These are phyloP conservation scores for Pseudogymnoascus sp. DNA, from an alignment of 2,329 filamentous ascomycete genomes.

Conservation along the genomic window DNA sequence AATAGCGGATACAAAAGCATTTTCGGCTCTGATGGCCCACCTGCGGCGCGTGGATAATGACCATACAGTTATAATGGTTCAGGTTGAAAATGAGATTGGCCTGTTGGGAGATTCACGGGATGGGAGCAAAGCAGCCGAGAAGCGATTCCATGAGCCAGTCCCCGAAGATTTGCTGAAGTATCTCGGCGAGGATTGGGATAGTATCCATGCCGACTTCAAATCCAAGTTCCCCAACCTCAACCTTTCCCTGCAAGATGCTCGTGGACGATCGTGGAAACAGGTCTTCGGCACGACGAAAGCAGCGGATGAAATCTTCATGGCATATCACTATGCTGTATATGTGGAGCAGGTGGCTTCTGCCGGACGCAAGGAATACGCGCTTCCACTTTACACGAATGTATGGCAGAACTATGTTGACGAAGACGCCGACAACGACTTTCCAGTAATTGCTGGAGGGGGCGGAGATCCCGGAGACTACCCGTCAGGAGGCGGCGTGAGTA, in stretches of 20 bases:
- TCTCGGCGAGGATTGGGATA: not conserved
- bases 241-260: not conserved
- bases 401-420: slow-evolving; percentile 35
- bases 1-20: slow-evolving; percentile 8
- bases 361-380: slow-evolving; percentile 32
- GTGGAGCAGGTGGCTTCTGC: slow-evolving; percentile 33
- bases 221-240: not conserved
- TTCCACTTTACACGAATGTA: slow-evolving; percentile 38
- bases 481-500: slow-evolving; percentile 35
- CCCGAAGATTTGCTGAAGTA: not conserved
- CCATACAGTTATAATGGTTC: slow-evolving; percentile 20
- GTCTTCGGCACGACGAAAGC: slow-evolving; percentile 31
- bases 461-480: slow-evolving; percentile 37
- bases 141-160: not conserved
- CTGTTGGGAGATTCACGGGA: not conserved
- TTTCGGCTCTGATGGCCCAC: not conserved
- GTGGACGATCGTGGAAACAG: slow-evolving; percentile 28
- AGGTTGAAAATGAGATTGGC: not conserved
- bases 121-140: not conserved
- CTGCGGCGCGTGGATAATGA: slow-evolving; percentile 35
- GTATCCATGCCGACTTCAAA: not conserved
- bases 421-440: slow-evolving; percentile 27
- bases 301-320: slow-evolving; percentile 41
- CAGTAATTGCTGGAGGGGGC: slow-evolving; percentile 35
- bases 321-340: slow-evolving; percentile 35